Percentiles rank a stretch among this genome's conserved stretches.
Conservation (phyloP, 495 filamentous ascomycete species). For the Pseudotulostoma volvatum region DNA sequence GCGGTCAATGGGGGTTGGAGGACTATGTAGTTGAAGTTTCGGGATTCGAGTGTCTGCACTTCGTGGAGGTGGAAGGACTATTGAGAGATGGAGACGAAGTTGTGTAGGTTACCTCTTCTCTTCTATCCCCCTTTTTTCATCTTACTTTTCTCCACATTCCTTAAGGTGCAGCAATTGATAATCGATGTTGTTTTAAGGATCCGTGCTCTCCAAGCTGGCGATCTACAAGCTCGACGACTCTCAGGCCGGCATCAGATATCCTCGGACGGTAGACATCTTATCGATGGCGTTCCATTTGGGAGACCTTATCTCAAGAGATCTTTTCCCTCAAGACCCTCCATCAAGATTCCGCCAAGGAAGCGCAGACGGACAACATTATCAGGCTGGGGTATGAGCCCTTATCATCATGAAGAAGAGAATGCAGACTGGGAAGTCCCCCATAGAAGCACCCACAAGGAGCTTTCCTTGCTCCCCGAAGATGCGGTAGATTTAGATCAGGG, state of each 20-base stretch:
- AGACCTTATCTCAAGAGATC: conserved; percentile 44
- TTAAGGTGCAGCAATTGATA: neutral
- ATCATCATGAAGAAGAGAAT: conserved; percentile 15
- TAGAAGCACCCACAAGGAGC: neutral
- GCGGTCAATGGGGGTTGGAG: conserved; percentile 68
- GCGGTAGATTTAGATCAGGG: conserved; percentile 12
- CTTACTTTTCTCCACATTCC: conserved; percentile 2
- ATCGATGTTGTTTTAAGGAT: conserved; percentile 37
- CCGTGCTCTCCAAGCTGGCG: conserved; percentile 58
- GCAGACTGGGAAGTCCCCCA: neutral
- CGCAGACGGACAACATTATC: conserved; percentile 37
- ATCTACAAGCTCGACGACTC: conserved; percentile 56
- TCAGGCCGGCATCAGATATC: conserved; percentile 78
- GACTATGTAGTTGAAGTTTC: conserved; percentile 79
- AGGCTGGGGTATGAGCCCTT: conserved; percentile 15
- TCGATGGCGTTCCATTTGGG: conserved; percentile 84
- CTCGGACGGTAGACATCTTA: conserved; percentile 59
- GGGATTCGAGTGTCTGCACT: conserved; percentile 84
- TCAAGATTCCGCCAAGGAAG: conserved; percentile 66
- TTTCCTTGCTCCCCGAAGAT: conserved; percentile 1
- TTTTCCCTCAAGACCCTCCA: conserved; percentile 40
- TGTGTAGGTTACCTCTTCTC: conserved; percentile 35
- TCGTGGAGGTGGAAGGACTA: conserved; percentile 49
- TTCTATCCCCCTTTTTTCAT: no score
- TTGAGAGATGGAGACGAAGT: conserved; percentile 77